A percentile compares a stretch with the other conserved stretches of the same genome.
These are phyloP conservation scores for Aspergillus intermedius DNA, from an alignment of 2,329 filamentous ascomycete species.

Conservation along the genomic window DNA sequence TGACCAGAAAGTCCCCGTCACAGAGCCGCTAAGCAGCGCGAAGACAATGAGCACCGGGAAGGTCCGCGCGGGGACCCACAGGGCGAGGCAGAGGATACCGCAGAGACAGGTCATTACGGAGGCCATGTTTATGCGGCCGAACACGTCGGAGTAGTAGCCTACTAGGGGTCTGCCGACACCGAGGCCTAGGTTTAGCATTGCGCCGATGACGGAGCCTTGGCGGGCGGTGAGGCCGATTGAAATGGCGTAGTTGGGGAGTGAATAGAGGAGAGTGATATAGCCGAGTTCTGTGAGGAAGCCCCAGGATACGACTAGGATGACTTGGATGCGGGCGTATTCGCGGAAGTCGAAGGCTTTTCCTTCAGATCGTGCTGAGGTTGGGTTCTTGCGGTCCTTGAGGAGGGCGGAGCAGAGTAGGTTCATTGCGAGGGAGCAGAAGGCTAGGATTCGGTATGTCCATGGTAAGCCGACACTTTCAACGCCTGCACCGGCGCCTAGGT, in stretches of 20 bases:
- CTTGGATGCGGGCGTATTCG: constrained; percentile 28
- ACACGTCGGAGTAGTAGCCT: constrained; percentile 55
- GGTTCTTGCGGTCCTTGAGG: constrained; percentile 52
- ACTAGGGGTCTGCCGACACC: constrained; percentile 52
- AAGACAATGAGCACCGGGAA: constrained; percentile 56
- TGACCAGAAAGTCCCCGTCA: constrained; percentile 56
- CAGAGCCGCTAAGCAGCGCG: constrained; percentile 51
- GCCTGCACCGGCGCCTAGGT: constrained; percentile 52
- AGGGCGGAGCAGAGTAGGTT: constrained; percentile 52
- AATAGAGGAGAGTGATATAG: constrained; percentile 60
- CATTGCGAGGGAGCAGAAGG: constrained; percentile 46
- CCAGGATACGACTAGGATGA: constrained; percentile 53
- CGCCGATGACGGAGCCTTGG: constrained; percentile 58
- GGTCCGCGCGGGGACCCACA: constrained; percentile 56
- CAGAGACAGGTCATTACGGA: constrained; percentile 48
- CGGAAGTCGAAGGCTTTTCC: background rate
- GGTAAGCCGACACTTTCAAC: constrained; percentile 50
- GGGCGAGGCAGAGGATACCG: constrained; percentile 52
- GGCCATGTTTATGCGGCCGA: constrained; percentile 59
- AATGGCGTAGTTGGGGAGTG: constrained; percentile 56
- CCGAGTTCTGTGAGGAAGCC: constrained; percentile 58
- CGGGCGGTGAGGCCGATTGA: constrained; percentile 52
- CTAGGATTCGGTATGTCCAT: constrained; percentile 58
- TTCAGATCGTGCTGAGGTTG: constrained; percentile 18
- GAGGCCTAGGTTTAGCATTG: constrained; percentile 58